Percentiles rank a stretch among this genome's conserved stretches.
Conservation (phyloP, 306 rosid species). For the Vigna reflexopilosa region DNA sequence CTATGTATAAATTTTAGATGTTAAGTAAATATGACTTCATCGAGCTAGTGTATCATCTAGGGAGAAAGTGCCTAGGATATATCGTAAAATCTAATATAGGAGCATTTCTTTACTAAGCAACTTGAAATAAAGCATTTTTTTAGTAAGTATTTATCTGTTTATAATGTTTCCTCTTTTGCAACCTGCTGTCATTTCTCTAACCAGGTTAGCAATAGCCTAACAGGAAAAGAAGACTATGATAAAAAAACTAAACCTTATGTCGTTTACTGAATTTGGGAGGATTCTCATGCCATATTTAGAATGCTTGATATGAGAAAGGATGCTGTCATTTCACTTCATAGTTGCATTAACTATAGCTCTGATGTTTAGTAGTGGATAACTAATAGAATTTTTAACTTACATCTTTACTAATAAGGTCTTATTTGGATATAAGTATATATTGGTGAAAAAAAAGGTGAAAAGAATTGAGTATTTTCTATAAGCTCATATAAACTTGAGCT, state of each 20-base stretch:
- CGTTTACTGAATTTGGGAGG: neutral
- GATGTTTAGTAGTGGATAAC: slow-evolving; percentile 22
- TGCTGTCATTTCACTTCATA: slow-evolving; percentile 15
- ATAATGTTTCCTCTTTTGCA: slow-evolving; percentile 2
- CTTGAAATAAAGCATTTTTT: neutral
- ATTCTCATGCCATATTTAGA: neutral
- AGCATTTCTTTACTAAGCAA: neutral
- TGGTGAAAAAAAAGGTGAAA: neutral
- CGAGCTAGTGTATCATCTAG: neutral
- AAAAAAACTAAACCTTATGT: neutral
- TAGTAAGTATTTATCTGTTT: slow-evolving; percentile 4
- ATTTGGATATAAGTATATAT: neutral
- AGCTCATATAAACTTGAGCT: neutral
- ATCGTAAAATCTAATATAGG: neutral
- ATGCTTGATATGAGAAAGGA: slow-evolving; percentile 22
- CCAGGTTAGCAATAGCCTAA: neutral
- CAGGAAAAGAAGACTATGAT: neutral
- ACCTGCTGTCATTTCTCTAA: slow-evolving; percentile 11
- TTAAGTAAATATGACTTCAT: neutral
- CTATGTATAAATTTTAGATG: neutral
- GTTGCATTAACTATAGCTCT: slow-evolving; percentile 1
- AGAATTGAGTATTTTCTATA: neutral
- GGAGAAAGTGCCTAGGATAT: neutral
- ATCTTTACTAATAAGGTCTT: neutral
- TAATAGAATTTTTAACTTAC: neutral